Conservation (phyloP, 2,329 filamentous ascomycete genomes). For the Peltaster fructicola region DNA sequence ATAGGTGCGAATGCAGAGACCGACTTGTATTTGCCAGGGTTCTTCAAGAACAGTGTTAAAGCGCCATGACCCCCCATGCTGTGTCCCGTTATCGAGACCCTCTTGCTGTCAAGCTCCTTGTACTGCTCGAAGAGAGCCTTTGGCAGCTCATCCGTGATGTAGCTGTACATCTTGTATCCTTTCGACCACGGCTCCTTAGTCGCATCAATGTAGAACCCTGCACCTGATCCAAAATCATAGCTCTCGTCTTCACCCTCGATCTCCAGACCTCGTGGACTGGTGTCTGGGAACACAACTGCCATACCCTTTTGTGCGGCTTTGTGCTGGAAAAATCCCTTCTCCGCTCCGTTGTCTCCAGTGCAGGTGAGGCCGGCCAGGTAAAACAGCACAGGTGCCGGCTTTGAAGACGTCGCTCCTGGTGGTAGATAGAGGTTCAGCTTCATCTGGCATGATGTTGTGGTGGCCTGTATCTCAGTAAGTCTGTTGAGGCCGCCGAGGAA, state of each 20-base stretch:
- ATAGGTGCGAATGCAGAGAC: slow-evolving; percentile 87
- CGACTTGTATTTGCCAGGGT: slow-evolving; percentile 76
- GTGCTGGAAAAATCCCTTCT: slow-evolving; percentile 80
- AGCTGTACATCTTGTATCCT: slow-evolving; percentile 89
- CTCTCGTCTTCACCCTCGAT: slow-evolving; percentile 71
- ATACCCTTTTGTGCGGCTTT: slow-evolving; percentile 64
- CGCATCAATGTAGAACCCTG: slow-evolving; percentile 89
- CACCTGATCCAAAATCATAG: slow-evolving; percentile 83
- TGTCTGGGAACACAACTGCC: slow-evolving; percentile 90
- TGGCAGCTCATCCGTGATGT: slow-evolving; percentile 81
- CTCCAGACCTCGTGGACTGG: slow-evolving; percentile 65
- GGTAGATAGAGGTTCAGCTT: slow-evolving; percentile 84
- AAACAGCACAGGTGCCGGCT: slow-evolving; percentile 68
- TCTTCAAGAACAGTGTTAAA: slow-evolving; percentile 76
- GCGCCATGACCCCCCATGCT: slow-evolving; percentile 97
- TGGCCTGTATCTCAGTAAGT: slow-evolving; percentile 37
- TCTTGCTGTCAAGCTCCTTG: slow-evolving; percentile 46
- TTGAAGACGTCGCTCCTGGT: slow-evolving; percentile 41
- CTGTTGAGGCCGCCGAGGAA: slow-evolving; percentile 1
- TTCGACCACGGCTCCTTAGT: slow-evolving; percentile 53
- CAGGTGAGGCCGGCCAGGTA: slow-evolving; percentile 92
- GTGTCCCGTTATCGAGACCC: slow-evolving; percentile 79
- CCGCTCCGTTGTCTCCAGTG: slow-evolving; percentile 63
- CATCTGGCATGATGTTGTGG: slow-evolving; percentile 86
- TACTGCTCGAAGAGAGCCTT: slow-evolving; percentile 55